phyloP scores from a whole-genome alignment of 495 filamentous ascomycete species.

The Patellaria atrata region DNA sequence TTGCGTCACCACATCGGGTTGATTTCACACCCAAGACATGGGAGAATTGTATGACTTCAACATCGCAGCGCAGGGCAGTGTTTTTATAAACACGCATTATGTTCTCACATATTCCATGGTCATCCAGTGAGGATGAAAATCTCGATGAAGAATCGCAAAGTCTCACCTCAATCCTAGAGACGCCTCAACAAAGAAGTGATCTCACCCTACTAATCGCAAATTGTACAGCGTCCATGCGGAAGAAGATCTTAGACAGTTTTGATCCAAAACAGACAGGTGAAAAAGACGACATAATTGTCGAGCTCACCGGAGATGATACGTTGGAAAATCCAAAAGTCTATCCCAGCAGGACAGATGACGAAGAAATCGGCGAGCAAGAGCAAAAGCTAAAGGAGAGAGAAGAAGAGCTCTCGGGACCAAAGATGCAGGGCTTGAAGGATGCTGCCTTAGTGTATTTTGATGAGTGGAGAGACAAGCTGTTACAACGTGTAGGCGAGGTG shows the following conservation, averaged over 20 bases:
- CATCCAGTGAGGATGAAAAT: background rate
- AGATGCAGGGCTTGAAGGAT: constrained; percentile 27
- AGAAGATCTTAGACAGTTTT: too few species aligned
- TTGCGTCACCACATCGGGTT: too few species aligned
- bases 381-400: constrained; percentile 15
- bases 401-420: constrained; percentile 22
- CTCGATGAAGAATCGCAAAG: constrained; percentile 1
- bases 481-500: constrained; percentile 48
- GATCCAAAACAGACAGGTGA: too few species aligned
- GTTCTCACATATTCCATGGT: constrained; percentile 4
- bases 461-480: constrained; percentile 46
- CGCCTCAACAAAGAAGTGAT: constrained; percentile 1
- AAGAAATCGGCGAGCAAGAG: constrained; percentile 8
- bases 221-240: constrained; percentile 16
- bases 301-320: too few species aligned
- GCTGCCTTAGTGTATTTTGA: constrained; percentile 43
- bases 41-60: too few species aligned
- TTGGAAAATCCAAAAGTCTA: too few species aligned
- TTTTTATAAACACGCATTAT: background rate
- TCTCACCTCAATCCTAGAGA: constrained; percentile 3
- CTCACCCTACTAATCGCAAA: constrained; percentile 16
- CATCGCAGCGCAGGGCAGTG: too few species aligned
- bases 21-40: too few species aligned
- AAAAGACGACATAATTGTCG: too few species aligned
- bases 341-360: too few species aligned